Conservation (phyloP, 345 rosid species). For the Turritis glabra region DNA sequence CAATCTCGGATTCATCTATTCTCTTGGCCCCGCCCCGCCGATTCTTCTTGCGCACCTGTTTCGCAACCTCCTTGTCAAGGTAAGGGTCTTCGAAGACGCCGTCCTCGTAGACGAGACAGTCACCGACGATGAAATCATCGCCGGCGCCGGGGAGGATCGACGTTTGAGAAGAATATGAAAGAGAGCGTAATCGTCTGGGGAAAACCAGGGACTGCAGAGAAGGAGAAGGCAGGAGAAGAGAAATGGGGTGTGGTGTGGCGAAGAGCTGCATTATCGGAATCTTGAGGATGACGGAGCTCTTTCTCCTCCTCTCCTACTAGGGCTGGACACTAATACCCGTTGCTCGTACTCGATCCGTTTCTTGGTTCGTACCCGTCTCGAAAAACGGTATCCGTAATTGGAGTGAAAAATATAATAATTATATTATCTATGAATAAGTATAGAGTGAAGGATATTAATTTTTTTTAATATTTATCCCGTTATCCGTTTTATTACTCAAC, state of each 20-base stretch:
- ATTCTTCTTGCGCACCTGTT: conserved; percentile 15
- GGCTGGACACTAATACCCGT: too few species aligned
- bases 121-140: conserved; percentile 68
- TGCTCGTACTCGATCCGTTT: too few species aligned
- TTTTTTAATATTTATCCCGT: too few species aligned
- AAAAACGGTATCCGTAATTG: too few species aligned
- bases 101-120: conserved; percentile 90
- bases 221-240: conserved; percentile 27
- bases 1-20: conserved; percentile 37
- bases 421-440: too few species aligned
- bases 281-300: background rate
- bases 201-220: conserved; percentile 27
- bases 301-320: too few species aligned
- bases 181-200: conserved; percentile 37
- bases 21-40: conserved; percentile 24
- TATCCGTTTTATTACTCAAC: too few species aligned
- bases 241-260: conserved; percentile 30
- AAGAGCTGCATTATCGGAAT: conserved; percentile 38
- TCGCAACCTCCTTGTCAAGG: conserved; percentile 39
- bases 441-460: too few species aligned
- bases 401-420: too few species aligned
- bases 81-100: conserved; percentile 81
- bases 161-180: conserved; percentile 47
- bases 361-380: too few species aligned
- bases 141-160: conserved; percentile 40